These are phyloP conservation scores for Infundibulicybe gibba DNA, from an alignment of 768 basidiomycete genomes.

Conservation along the genomic window DNA sequence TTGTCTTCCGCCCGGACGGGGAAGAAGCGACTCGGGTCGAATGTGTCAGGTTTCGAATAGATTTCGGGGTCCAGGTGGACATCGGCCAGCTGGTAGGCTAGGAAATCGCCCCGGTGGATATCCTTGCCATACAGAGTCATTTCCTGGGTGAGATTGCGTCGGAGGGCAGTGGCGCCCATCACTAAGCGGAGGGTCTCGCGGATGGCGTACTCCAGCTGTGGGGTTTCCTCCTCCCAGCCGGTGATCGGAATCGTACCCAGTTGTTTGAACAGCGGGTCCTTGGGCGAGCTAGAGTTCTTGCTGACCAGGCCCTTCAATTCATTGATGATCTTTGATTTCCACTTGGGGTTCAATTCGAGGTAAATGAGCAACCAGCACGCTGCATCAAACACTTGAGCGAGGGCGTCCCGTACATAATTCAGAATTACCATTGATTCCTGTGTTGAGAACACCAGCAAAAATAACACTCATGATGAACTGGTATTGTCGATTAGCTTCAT, in stretches of 20 bases:
- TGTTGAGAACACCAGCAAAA: not conserved
- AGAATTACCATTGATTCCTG: not conserved
- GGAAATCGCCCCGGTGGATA: not conserved
- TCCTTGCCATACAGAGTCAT: not conserved
- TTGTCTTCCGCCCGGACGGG: conserved; percentile 10
- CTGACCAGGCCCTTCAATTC: not conserved
- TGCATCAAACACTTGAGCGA: not conserved
- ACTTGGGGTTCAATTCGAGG: not conserved
- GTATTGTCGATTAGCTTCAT: not conserved
- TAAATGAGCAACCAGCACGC: not conserved
- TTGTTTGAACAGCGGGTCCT: conserved; percentile 2
- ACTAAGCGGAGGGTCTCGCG: conserved; percentile 8
- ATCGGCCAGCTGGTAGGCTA: not conserved
- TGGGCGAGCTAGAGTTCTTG: not conserved
- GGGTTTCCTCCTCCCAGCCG: conserved; percentile 8
- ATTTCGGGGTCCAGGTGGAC: not conserved
- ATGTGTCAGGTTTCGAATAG: not conserved
- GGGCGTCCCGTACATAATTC: not conserved
- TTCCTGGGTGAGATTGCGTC: conserved; percentile 5
- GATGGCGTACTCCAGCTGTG: conserved; percentile 4
- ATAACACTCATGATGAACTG: not conserved
- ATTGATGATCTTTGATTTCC: not conserved
- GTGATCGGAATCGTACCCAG: conserved; percentile 8
- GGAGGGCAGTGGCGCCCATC: conserved; percentile 1
- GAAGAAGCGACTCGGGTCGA: not conserved